Base-by-base conservation (phyloP, 805 yeast genomes). In the Candida caryicola region DNA sequence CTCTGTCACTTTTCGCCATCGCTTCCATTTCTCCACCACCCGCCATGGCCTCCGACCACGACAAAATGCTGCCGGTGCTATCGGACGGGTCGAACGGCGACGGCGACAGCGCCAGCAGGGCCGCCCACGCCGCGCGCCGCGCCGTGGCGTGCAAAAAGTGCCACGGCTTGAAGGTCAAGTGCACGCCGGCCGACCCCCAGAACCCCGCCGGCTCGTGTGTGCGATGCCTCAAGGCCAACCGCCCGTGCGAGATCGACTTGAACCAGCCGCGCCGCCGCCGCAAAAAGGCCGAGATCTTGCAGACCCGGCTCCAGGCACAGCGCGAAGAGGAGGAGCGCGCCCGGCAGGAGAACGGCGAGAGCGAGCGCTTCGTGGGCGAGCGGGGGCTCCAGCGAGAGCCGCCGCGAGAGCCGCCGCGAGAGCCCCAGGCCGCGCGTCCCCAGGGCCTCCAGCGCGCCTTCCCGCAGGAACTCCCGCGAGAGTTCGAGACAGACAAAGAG, bases 111-210 rank as follows among this genome's bases (percentile, higher is more conserved):
- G 14, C 35, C 17, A 29, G 15, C 14, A 18, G 29, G 17, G 21
- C 17, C 18, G 19, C 19, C 17, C 38, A 37, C 15, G 23, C 36
- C 8, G 31, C 53, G 12, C 53, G 79, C 39, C 50, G 80, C 34
- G 60, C 81, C 0, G 79, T 76, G 10, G 85, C 85, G 1, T 81
- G 86, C 56, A 77, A 74, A 46, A 67, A 77, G n/a, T 89, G 97
- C 55, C 95, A 91, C 51, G 58, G 85, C 0, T 70, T 87, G 35
- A 89, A 89, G 54, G 96, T 89, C 23, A 79, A 83, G 49, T 89
- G 97, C 60, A 78, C 83, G 5, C 93, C 95, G 0, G 68, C 82
- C 1, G 81, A 81, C 52, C 58, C 69, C 29, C 51, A 66, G 21
- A 75, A 81, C 41, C 80, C 81, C 7, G 58, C 69, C 2, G 80